Base-by-base conservation (phyloP, 352 stramenopile species). In the Phytopythium cucurbitacearum region DNA sequence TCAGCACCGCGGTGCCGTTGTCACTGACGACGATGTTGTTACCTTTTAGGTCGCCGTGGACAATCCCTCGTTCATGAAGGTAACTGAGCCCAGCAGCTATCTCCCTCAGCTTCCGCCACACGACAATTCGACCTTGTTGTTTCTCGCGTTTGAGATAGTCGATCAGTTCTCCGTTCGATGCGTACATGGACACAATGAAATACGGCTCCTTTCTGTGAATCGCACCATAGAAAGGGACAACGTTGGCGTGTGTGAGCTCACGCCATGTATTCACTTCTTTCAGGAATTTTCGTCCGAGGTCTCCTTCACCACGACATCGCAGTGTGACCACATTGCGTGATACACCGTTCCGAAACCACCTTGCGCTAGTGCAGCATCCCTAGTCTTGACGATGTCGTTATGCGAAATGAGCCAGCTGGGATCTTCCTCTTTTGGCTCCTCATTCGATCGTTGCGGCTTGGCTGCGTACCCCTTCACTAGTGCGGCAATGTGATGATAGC, bases 151-250 rank as follows among this genome's bases (percentile, higher is more conserved):
- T 47, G 33, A 51, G 16, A 38, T 40, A 51, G 4, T 5, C 0
- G 0, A 35, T 13, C 46, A 51, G 11, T 1, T 35, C 11, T 8
- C 46, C 46, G 10, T 51, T 38, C 33, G 34, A 10, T 16, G 46
- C 46, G 28, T 5, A 40, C 16, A 40, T 40, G 33, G 46, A 51
- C 46, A 51, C 46, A 8, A 38, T 51, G 46, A 51, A 51, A n/a
- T 40, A 51, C 5, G 46, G 46, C 46, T 35, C n/a, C 32, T 51
- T 33, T 7, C 21, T 2, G 34, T 51, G 21, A 38, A 40, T 51
- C 21, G 46, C 46, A n/a, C 46, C 46, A 15, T 39, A 51, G 33
- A 51, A 51, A 7, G 4, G 46, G 16, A 51, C 28, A 15, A 51
- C 39, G 33, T 51, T 51, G 34, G 28, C 28, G 46, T 51, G 46